Base-by-base conservation (phyloP, 768 basidiomycete genomes). In the Candolleomyces eurysporus region DNA sequence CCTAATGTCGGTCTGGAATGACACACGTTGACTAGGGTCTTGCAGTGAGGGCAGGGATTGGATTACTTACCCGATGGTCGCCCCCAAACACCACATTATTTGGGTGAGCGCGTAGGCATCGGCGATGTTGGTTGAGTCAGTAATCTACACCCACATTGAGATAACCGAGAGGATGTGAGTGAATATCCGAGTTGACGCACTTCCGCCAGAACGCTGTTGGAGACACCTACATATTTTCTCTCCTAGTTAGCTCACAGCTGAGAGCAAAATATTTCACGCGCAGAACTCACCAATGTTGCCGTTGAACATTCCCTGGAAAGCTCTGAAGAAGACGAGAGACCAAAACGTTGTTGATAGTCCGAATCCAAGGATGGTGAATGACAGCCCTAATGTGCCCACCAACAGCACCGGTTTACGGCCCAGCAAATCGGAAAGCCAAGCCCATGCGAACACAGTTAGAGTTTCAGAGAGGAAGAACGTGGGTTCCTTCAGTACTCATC, bases 1-100 rank as follows among this genome's bases (percentile, higher is more conserved):
- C 90, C 90, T 3, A 90, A 73, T 22, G 84, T 75, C 16, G 90
- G 89, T 2, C 89, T 90, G n/a, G 13, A n/a, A n/a, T 43, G 5
- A 43, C 16, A 59, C 11, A 30, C 45, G 48, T 4, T 43, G 36
- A 2, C 26, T 7, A 5, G 13, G n/a, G 13, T 16, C 40, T 32
- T 42, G 21, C 22, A 16, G 36, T 36, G 40, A 26, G 26, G 16
- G 19, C 30, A 56, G 43, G 3, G 16, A 31, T 36, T 63, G 5
- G 26, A 26, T 21, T 10, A 61, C 72, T 19, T 48, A 77, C 75
- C 68, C 76, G 8, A 72, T 57, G 0, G 74, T 77, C 0, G 64
- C 60, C 0, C 76, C 77, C 14, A 71, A 7, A 40, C 70, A 71
- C 77, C 76, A 78, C 57, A 74, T 70, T 16, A 76, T 61, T 7